phyloP scores from a whole-genome alignment of 768 basidiomycete genomes.

The Leccinum arenicola region DNA sequence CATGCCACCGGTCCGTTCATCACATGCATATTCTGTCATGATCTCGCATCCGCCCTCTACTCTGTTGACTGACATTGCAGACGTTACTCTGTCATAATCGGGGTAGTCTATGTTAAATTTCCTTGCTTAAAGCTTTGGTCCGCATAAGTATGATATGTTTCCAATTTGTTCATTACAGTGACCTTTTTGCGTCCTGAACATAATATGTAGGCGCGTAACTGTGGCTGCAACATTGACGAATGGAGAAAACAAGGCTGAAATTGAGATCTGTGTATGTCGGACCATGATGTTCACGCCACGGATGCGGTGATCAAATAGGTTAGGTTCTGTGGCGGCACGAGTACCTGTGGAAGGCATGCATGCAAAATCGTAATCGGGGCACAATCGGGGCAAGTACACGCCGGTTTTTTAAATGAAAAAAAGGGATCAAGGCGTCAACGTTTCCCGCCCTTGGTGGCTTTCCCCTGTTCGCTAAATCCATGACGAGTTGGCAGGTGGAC shows the following conservation, averaged over 20 bases:
- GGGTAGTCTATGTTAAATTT: conserved; percentile 19
- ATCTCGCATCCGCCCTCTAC: conserved; percentile 16
- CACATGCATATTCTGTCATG: conserved; percentile 11
- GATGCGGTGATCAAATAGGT: background rate
- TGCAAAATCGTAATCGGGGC: background rate
- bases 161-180: conserved; percentile 4
- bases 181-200: conserved; percentile 1
- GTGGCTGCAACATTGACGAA: background rate
- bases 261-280: background rate
- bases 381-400: conserved; percentile 3
- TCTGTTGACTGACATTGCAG: conserved; percentile 17
- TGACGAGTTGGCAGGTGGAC: background rate
- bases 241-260: background rate
- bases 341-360: conserved; percentile 1
- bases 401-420: conserved; percentile 2
- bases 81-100: conserved; percentile 9
- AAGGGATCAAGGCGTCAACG: conserved; percentile 7
- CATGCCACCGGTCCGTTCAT: conserved; percentile 24
- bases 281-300: background rate
- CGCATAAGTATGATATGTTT: conserved; percentile 23
- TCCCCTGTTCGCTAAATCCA: conserved; percentile 20
- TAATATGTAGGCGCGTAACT: background rate
- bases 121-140: conserved; percentile 9
- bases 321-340: conserved; percentile 4
- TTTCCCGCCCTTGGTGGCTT: conserved; percentile 15